Evolutionary conservation across 2,329 filamentous ascomycete species (phyloP), one percentile per base, ranked within the genome.

Genomic region (Aaosphaeria pasadenensis): DNA sequence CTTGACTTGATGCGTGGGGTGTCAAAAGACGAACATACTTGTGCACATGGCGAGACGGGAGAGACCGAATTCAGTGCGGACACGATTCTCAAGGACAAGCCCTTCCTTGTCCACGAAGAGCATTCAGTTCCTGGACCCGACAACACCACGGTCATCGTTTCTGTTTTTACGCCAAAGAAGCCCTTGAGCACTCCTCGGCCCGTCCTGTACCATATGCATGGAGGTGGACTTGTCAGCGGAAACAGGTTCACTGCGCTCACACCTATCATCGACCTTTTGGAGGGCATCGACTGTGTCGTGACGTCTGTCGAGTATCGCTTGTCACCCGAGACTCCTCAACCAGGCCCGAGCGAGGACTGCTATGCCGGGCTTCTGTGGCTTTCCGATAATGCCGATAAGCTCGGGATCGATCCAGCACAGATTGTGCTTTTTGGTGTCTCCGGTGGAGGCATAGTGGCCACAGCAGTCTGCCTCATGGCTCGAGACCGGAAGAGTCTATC

Each of bases 221-320:
- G 9, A 9, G 55, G 52, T 24, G 50, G 55, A 5, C 47, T 58
- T 49, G 45, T 58, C 13, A 43, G 33, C 33, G 55, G 54, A 6
- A 49, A 58, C 45, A 43, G 54, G n/a, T 57, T 57, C 45, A 52
- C 30, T 32, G 50, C 39, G n/a, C 6, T 57, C 9, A 38, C 50
- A 7, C 48, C 33, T 4, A 30, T 58, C 4, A 33, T 58, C 3
- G 50, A 57, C n/a, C 45, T 55, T 7, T 44, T 54, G 11, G 44
- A 53, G 29, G 54, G 43, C 38, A 48, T 53, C 5, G 39, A 39
- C 4, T 57, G 54, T 31, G 47, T 54, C 28, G 36, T 58, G 11
- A 48, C 51, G 11, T 51, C 53, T 6, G 46, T 58, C 11, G 55
- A 58, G 39, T 51, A 58, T 32, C 47, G 55, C 6, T 47, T 57